Conservation (phyloP, 192 early-diverging fungal species). For the Backusella tuberculispora region DNA sequence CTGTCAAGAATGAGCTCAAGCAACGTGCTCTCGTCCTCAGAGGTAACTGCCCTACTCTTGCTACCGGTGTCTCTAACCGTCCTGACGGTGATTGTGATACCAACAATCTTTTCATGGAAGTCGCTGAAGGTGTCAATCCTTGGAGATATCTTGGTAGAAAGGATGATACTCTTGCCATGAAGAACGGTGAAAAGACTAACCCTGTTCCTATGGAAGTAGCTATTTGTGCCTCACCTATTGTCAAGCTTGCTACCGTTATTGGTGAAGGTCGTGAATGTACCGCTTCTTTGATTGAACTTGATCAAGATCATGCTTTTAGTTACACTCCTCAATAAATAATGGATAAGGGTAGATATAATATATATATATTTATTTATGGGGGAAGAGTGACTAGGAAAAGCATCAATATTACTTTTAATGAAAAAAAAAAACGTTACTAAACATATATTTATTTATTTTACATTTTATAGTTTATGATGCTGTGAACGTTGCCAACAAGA, state of each 20-base stretch:
- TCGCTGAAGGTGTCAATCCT: background rate
- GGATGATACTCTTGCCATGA: conserved; percentile 28
- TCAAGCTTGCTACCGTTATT: conserved; percentile 25
- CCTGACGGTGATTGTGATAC: conserved; percentile 33
- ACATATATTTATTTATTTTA: background rate
- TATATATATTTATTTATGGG: background rate
- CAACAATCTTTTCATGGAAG: conserved; percentile 24
- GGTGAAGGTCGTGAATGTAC: conserved; percentile 23
- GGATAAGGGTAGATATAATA: conserved; percentile 3
- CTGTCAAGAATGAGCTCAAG: background rate
- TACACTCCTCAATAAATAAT: conserved; percentile 6
- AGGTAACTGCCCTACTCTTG: conserved; percentile 15
- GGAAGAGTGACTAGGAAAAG: too few relatives aligned
- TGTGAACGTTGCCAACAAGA: conserved; percentile 27
- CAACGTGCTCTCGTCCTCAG: conserved; percentile 18
- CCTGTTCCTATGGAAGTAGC: conserved; percentile 33
- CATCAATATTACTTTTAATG: background rate
- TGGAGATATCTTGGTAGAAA: conserved; percentile 24
- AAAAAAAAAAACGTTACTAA: background rate
- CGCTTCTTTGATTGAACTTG: conserved; percentile 16
- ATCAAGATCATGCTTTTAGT: background rate
- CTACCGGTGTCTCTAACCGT: conserved; percentile 16
- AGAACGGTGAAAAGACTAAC: conserved; percentile 44
- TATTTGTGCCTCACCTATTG: conserved; percentile 11
- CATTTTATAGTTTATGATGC: conserved; percentile 21